Conservation (phyloP, 176 grass and related monocot species). For the Oryza meyeriana region DNA sequence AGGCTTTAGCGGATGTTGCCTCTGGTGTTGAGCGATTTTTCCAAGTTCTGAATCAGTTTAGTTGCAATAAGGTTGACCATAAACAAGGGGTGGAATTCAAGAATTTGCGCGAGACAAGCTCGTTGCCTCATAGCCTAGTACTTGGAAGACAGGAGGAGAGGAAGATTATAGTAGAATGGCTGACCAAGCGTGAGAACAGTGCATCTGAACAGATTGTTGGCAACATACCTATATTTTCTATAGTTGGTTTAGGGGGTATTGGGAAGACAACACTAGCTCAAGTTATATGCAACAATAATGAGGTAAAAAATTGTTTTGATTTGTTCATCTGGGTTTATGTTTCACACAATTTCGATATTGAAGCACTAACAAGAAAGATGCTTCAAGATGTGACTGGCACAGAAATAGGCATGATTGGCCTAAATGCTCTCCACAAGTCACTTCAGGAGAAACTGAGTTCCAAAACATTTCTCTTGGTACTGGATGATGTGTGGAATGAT, state of each 20-base stretch:
- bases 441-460: conserved; percentile 26
- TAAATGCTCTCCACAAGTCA: conserved; percentile 27
- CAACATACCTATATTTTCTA: conserved; percentile 34
- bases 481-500: conserved; percentile 66
- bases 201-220: neutral
- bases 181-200: neutral
- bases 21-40: conserved; percentile 10
- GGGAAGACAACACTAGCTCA: conserved; percentile 49
- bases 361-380: conserved; percentile 43
- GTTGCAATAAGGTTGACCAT: neutral
- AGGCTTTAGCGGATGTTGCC: neutral
- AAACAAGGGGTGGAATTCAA: neutral
- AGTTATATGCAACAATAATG: conserved; percentile 35
- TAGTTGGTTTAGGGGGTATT: conserved; percentile 50
- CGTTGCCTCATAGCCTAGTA: neutral
- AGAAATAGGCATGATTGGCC: neutral
- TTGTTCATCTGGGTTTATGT: conserved; percentile 39
- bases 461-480: conserved; percentile 43
- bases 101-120: conserved; percentile 11
- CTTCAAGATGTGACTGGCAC: conserved; percentile 19
- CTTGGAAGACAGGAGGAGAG: conserved; percentile 25
- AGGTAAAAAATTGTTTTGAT: conserved; percentile 32
- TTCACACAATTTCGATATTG: conserved; percentile 41
- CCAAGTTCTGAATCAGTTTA: neutral
- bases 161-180: conserved; percentile 1